Conservation (phyloP, 331 rosid genomes). For the Cydonia oblonga region DNA sequence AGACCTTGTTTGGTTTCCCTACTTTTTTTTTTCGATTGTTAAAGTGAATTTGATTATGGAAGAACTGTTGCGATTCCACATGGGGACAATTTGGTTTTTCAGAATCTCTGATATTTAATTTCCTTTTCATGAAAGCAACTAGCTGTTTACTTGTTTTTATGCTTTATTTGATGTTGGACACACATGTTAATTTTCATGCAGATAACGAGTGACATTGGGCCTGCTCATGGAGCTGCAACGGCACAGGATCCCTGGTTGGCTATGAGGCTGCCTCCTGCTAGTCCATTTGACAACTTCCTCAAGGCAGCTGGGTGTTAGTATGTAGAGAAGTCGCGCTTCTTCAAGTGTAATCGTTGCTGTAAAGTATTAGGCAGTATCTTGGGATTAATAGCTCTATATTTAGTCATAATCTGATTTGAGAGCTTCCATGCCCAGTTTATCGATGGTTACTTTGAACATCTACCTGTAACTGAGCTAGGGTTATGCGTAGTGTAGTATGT, state of each 20-base stretch:
- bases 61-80: not conserved
- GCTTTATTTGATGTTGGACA: not conserved
- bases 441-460: not conserved
- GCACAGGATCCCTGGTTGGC: conserved; percentile 46
- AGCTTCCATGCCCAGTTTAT: not conserved
- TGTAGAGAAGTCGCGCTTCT: not conserved
- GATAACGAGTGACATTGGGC: conserved; percentile 29
- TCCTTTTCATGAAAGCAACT: not conserved
- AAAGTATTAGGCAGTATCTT: conserved; percentile 19
- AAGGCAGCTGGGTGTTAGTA: conserved; percentile 85
- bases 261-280: conserved; percentile 90
- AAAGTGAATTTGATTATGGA: not conserved
- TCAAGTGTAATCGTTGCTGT: conserved; percentile 9
- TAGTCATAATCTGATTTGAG: not conserved
- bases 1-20: not conserved
- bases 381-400: conserved; percentile 1
- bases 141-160: not conserved
- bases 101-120: not conserved
- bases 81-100: not conserved
- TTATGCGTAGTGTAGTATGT: too few species aligned
- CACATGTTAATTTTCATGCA: conserved; percentile 7
- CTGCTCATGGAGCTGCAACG: conserved; percentile 19
- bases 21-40: not conserved
- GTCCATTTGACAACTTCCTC: conserved; percentile 94
- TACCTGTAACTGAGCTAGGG: not conserved